Base-by-base conservation (phyloP, 257 asterid species). In the Plectranthus barbatus region DNA sequence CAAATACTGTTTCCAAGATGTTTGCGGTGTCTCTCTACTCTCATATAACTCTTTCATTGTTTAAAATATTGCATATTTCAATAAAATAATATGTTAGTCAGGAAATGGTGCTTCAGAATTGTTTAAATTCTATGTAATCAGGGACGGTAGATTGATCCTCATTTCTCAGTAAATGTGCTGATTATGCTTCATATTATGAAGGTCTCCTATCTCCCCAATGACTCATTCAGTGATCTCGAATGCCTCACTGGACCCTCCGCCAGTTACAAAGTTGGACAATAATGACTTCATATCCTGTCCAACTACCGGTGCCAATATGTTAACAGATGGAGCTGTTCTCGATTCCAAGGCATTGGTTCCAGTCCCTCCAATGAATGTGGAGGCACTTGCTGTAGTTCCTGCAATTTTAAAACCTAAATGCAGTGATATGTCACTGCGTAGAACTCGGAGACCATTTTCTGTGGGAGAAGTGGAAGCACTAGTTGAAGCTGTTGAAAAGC, bases 381-480 rank as follows among this genome's bases (percentile, higher is more conserved):
- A 81, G 59, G 68, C 87, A 26, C 95, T 83, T 71, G 73, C 91
- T 1, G 72, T 62, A 20, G 80, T 84, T 60, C 92, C 97, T 0
- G 9, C 74, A 72, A 83, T 63, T 77, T 80, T 72, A 0, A 93
- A 84, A 74, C 48, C 69, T n/a, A 83, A 82, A 69, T 92, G 82
- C 26, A 67, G 67, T 64, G 99, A 93, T 67, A 61, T 69, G 70
- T 78, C 99, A 3, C 99, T 85, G 72, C 92, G 97, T 39, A 87
- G 99, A 73, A 81, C 76, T 41, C 83, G 99, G 82, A 79, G 97
- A 68, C 99, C 99, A 0, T 93, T 93, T 74, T 82, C 99, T 24
- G 97, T 90, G 11, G n/a, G 70, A 19, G 99, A 93, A 83, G 99
- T 90, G 10, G 99, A 93, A 74, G 96, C 95, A 1, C 83, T 93